These are phyloP conservation scores for Colletotrichum tabaci DNA, from an alignment of 2,329 filamentous ascomycete species.

Conservation along the genomic window DNA sequence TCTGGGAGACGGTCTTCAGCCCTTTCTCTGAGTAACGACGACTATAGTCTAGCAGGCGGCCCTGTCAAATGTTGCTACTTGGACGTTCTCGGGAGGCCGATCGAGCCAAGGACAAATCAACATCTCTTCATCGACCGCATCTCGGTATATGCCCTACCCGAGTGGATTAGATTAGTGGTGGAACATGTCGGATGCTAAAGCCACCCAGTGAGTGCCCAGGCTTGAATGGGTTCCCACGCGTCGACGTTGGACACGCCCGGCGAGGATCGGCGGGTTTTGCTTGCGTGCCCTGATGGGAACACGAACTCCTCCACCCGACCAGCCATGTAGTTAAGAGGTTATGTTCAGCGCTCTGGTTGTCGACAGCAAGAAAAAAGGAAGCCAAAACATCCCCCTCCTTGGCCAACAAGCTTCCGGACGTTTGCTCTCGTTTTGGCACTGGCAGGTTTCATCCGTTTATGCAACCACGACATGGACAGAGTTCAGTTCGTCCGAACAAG, in stretches of 20 bases:
- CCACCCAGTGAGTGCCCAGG: background rate
- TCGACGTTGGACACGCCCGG: background rate
- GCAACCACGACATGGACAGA: background rate
- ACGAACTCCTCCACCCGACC: background rate
- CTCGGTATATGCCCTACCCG: background rate
- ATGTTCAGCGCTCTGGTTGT: background rate
- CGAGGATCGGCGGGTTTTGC: background rate
- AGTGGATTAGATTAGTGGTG: background rate
- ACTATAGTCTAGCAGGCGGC: too few species aligned
- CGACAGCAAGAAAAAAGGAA: background rate
- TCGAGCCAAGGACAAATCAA: conserved; percentile 4
- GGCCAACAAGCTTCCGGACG: background rate
- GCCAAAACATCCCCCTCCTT: background rate
- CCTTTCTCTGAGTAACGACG: too few species aligned
- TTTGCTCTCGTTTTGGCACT: background rate
- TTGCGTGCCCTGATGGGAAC: background rate
- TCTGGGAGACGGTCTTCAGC: too few species aligned
- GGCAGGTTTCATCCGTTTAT: background rate
- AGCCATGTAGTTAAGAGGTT: background rate
- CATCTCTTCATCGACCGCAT: too few species aligned
- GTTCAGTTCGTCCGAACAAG: conserved; percentile 26
- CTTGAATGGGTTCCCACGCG: background rate
- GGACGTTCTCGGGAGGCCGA: background rate
- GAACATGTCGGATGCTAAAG: background rate
- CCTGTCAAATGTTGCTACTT: too few species aligned